Percentiles rank a stretch among this genome's conserved stretches.
Evolutionary conservation across 441 rosid genomes (phyloP).

Genomic region (Metrosideros polymorpha): DNA sequence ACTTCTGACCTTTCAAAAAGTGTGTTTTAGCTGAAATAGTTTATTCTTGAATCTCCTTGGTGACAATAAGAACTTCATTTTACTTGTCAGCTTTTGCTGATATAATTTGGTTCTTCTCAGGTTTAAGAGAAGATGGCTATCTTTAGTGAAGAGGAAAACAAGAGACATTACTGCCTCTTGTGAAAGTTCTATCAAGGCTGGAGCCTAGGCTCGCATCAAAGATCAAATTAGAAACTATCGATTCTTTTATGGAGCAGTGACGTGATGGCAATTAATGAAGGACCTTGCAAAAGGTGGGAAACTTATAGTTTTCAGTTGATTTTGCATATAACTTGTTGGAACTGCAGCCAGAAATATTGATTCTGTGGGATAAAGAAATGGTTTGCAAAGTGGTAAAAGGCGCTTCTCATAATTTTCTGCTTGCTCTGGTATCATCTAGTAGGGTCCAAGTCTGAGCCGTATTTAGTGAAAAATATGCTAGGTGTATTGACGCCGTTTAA

Average conservation of each 20-base stretch:
- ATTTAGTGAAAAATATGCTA: neutral
- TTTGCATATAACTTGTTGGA: neutral
- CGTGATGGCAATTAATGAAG: neutral
- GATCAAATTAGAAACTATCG: neutral
- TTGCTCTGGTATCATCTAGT: neutral
- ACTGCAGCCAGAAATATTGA: neutral
- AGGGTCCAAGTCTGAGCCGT: neutral
- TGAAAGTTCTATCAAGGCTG: neutral
- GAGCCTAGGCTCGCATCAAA: neutral
- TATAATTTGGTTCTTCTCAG: neutral
- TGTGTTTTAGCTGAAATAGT: neutral
- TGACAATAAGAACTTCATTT: neutral
- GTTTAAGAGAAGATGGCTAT: neutral
- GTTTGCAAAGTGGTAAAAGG: neutral
- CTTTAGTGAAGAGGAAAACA: neutral
- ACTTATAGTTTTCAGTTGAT: neutral
- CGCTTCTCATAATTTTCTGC: neutral
- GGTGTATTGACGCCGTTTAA: neutral
- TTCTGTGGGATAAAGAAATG: neutral
- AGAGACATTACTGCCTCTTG: neutral
- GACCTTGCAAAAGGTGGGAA: neutral
- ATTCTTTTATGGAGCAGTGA: neutral
- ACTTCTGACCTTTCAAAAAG: neutral
- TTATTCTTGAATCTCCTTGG: neutral
- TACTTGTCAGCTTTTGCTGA: neutral